These are phyloP conservation scores for Exophiala alcalophila DNA, from an alignment of 2,329 filamentous ascomycete genomes.

Conservation along the genomic window DNA sequence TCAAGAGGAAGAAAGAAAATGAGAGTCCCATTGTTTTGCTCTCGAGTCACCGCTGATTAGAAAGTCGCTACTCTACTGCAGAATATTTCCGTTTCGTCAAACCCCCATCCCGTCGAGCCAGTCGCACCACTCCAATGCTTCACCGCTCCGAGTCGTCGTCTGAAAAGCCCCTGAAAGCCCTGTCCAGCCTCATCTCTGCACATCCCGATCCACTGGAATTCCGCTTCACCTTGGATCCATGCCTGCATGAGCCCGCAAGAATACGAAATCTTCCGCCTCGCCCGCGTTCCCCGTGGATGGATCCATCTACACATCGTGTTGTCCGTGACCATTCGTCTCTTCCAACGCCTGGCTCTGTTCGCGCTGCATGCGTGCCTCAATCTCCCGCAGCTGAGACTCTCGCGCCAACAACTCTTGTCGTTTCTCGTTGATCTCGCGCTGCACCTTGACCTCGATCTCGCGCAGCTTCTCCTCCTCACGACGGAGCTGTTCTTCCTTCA, in stretches of 20 bases:
- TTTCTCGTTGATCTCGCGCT: conserved; percentile 99
- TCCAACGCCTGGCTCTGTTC: conserved; percentile 58
- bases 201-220: conserved; percentile 7
- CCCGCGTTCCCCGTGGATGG: not conserved
- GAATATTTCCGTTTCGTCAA: conserved; percentile 11
- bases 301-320: conserved; percentile 18
- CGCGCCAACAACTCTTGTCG: conserved; percentile 95
- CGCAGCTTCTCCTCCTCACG: conserved; percentile 99
- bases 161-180: not conserved
- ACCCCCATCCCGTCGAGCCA: too few relatives aligned
- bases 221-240: conserved; percentile 20
- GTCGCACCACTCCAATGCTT: too few relatives aligned
- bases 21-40: conserved; percentile 15
- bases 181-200: conserved; percentile 13
- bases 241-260: conserved; percentile 23
- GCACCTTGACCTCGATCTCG: conserved; percentile 99
- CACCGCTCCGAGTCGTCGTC: conserved; percentile 13
- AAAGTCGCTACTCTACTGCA: conserved; percentile 26
- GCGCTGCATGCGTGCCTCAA: conserved; percentile 94
- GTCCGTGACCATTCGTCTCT: conserved; percentile 33
- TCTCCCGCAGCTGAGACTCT: conserved; percentile 97
- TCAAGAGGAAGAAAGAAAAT: conserved; percentile 6
- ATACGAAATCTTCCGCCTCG: conserved; percentile 10
- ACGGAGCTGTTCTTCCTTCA: conserved; percentile 99
- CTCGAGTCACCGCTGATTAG: conserved; percentile 25